These are phyloP conservation scores for Leavenworthia alabamica DNA, from an alignment of 345 rosid genomes.

Conservation along the genomic window DNA sequence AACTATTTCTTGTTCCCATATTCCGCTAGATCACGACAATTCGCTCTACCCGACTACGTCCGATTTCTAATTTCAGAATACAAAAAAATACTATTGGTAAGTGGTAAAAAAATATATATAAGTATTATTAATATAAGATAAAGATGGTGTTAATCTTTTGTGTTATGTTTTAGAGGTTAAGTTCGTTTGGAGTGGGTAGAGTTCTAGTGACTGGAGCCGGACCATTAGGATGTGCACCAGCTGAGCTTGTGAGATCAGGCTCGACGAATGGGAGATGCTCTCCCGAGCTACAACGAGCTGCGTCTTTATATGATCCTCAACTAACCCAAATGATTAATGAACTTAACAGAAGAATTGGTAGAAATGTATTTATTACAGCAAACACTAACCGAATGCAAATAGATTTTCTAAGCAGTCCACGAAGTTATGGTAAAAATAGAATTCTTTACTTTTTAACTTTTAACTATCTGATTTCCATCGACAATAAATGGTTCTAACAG, in stretches of 20 bases:
- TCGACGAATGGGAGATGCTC: slow-evolving; percentile 50
- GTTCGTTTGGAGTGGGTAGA: slow-evolving; percentile 65
- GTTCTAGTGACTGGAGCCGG: slow-evolving; percentile 86
- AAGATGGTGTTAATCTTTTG: background rate
- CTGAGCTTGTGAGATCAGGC: slow-evolving; percentile 55
- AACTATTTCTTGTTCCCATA: slow-evolving; percentile 75
- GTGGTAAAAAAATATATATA: slow-evolving; percentile 23
- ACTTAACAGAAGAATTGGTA: slow-evolving; percentile 40
- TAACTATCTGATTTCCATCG: background rate
- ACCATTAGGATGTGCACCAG: slow-evolving; percentile 80
- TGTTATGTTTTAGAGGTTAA: slow-evolving; percentile 38
- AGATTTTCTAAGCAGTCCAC: slow-evolving; percentile 53
- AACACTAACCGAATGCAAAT: slow-evolving; percentile 40
- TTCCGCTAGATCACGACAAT: slow-evolving; percentile 77
- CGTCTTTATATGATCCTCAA: slow-evolving; percentile 54
- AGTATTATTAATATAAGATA: too few species aligned
- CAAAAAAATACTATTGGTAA: slow-evolving; percentile 35
- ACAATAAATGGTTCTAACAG: background rate
- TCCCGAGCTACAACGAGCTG: slow-evolving; percentile 50
- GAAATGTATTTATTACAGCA: slow-evolving; percentile 48
- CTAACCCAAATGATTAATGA: slow-evolving; percentile 42
- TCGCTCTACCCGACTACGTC: slow-evolving; percentile 48
- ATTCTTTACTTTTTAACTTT: background rate
- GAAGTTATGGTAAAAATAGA: slow-evolving; percentile 42
- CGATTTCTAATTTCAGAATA: slow-evolving; percentile 56